Base-by-base conservation (phyloP, 164 flowering plant genomes). In the Aristolochia fimbriata region DNA sequence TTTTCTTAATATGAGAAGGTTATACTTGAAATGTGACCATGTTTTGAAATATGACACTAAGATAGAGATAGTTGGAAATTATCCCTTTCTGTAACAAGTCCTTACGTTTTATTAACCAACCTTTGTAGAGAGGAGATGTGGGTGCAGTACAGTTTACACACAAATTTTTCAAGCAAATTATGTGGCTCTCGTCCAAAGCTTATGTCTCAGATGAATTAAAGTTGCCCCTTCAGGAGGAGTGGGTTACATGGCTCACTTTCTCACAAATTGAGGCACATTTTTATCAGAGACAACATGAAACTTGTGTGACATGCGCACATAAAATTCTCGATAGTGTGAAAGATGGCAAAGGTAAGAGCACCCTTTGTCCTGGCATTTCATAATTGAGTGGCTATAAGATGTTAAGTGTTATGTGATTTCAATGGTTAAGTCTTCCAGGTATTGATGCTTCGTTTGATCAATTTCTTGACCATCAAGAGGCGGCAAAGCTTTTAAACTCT, bases 181-280 rank as follows among this genome's bases (percentile, higher is more conserved):
- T 93, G 97, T 89, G 98, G 98, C 96, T 96, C 41, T 87, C 97
- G 53, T 84, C 91, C 61, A 93, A 93, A 75, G 54, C 56, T 51
- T 84, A 83, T 67, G 87, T 93, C 57, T 77, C 86, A 47, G 92
- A 87, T 81, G 98, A 93, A 62, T 72, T 93, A 58, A 83, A 80
- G 62, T 82, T 93, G 67, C 97, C 98, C 23, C 80, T 86, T 24
- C 98, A 93, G 71, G 93, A 84, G 68, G 96, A 89, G 62, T 70
- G 80, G 22, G 50, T 84, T 23, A 76, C 92, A 58, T 86, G 90
- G 91, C 93, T 93, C 52, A 68, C 74, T 53, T 81, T 93, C 67
- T 87, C 97, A 62, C 78, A 96, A 47, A 75, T 89, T 67, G 98
- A 93, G 68, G 87, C 88, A 66, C 90, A 93, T 71, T 89, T 93